Conservation (phyloP, 139 green algal genomes). For the Volvox africanus region DNA sequence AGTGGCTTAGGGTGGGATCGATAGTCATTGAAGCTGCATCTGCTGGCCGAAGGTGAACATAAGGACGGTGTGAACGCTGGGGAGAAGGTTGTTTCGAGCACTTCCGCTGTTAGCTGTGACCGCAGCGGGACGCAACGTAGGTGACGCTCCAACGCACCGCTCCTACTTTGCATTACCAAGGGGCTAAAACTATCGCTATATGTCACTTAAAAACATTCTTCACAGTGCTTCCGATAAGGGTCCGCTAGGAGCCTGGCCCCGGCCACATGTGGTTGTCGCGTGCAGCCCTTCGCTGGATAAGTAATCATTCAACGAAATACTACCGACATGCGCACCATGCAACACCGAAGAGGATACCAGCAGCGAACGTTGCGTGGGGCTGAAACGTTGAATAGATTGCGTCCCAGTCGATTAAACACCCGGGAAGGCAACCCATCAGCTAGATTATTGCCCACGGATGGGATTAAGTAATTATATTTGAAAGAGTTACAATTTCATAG, state of each 20-base stretch:
- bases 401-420: slow-evolving; percentile 39
- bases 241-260: not conserved
- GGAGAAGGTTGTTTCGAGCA: too few relatives aligned
- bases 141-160: too few relatives aligned
- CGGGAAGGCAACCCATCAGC: slow-evolving; percentile 11
- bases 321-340: slow-evolving; percentile 7
- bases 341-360: slow-evolving; percentile 24
- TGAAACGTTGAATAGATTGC: not conserved
- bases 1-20: not conserved
- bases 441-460: not conserved
- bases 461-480: too few relatives aligned
- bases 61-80: too few relatives aligned
- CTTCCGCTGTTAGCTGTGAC: too few relatives aligned
- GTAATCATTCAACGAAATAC: not conserved
- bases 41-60: too few relatives aligned
- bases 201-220: not conserved
- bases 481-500: too few relatives aligned
- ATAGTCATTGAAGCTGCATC: not conserved
- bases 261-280: too few relatives aligned
- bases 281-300: not conserved
- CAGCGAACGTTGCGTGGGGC: slow-evolving; percentile 19
- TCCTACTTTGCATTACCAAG: not conserved
- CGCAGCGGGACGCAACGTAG: too few relatives aligned
- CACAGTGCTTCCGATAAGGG: not conserved
- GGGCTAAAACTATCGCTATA: not conserved